Evolutionary conservation across 164 flowering plant species (phyloP).

Genomic region (Vitis riparia): DNA sequence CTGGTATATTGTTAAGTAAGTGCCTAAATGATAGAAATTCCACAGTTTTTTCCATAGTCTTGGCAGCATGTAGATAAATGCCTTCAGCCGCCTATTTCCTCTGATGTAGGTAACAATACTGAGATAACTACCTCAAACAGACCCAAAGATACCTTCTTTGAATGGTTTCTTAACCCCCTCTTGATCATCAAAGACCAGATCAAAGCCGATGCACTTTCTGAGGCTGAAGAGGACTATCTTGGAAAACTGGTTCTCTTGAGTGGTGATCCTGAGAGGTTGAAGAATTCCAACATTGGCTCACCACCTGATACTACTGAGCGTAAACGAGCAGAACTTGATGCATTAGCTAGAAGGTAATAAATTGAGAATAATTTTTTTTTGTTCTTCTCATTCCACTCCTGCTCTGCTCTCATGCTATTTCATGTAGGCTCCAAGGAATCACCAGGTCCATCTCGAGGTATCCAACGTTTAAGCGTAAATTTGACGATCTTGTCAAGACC

Average conservation of each 20-base stretch:
- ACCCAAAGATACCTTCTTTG: constrained; percentile 73
- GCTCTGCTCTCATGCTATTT: neutral
- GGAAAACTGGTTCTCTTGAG: constrained; percentile 61
- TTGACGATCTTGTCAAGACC: constrained; percentile 38
- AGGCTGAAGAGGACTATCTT: constrained; percentile 68
- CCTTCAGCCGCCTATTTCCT: neutral
- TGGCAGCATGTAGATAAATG: neutral
- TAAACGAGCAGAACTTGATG: constrained; percentile 78
- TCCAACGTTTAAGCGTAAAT: constrained; percentile 74
- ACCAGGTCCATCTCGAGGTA: constrained; percentile 76
- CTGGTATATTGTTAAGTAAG: constrained; percentile 78
- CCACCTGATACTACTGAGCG: constrained; percentile 57
- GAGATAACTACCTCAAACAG: constrained; percentile 71
- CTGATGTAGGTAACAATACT: constrained; percentile 56
- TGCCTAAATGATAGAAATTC: neutral
- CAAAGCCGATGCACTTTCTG: constrained; percentile 67
- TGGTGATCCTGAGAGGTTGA: constrained; percentile 59
- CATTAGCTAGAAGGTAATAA: constrained; percentile 77
- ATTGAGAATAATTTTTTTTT: neutral
- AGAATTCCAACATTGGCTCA: constrained; percentile 32
- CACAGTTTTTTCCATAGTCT: neutral
- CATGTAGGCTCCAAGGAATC: constrained; percentile 75
- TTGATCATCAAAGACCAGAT: constrained; percentile 87
- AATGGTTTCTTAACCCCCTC: constrained; percentile 82
- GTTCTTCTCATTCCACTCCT: neutral